These are phyloP conservation scores for Aspergillus conjunctus DNA, from an alignment of 495 filamentous ascomycete genomes.

Conservation along the genomic window DNA sequence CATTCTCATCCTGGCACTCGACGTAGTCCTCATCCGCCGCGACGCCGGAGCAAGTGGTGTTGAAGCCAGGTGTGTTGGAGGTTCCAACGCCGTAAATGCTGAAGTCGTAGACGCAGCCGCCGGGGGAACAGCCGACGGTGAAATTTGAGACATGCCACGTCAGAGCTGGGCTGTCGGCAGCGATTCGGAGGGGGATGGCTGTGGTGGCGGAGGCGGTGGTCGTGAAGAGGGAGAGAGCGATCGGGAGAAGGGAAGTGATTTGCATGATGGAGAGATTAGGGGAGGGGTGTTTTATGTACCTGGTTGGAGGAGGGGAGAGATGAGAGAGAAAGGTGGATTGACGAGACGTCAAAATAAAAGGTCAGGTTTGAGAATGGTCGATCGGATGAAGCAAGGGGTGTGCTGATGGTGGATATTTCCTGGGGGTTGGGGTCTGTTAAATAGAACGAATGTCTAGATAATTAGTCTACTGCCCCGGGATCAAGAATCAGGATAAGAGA, in stretches of 20 bases:
- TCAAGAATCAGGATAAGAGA: neutral
- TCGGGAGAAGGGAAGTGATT: slow-evolving; percentile 33
- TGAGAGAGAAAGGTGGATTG: neutral
- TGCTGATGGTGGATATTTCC: too few relatives aligned
- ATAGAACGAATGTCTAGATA: too few relatives aligned
- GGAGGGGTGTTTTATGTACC: too few relatives aligned
- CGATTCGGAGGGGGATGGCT: slow-evolving; percentile 8
- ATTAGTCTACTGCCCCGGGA: too few relatives aligned
- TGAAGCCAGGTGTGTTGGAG: slow-evolving; percentile 42
- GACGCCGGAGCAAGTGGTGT: slow-evolving; percentile 43
- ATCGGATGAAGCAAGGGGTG: neutral
- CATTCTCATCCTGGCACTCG: slow-evolving; percentile 31
- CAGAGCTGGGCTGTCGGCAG: slow-evolving; percentile 29
- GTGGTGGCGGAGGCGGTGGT: slow-evolving; percentile 22
- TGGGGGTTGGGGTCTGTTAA: too few relatives aligned
- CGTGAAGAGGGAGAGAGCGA: slow-evolving; percentile 35
- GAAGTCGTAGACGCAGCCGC: slow-evolving; percentile 41
- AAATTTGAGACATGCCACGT: slow-evolving; percentile 41
- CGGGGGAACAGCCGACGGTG: slow-evolving; percentile 37
- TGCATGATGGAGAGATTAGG: slow-evolving; percentile 35
- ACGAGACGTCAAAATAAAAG: neutral
- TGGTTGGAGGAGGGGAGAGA: too few relatives aligned
- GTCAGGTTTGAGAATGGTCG: neutral
- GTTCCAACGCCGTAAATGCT: slow-evolving; percentile 34
- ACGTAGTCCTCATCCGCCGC: slow-evolving; percentile 26